Evolutionary conservation across 2,329 filamentous ascomycete genomes (phyloP), one percentile per base, ranked within the genome.

Genomic region (Allantophomopsis cytisporea): DNA sequence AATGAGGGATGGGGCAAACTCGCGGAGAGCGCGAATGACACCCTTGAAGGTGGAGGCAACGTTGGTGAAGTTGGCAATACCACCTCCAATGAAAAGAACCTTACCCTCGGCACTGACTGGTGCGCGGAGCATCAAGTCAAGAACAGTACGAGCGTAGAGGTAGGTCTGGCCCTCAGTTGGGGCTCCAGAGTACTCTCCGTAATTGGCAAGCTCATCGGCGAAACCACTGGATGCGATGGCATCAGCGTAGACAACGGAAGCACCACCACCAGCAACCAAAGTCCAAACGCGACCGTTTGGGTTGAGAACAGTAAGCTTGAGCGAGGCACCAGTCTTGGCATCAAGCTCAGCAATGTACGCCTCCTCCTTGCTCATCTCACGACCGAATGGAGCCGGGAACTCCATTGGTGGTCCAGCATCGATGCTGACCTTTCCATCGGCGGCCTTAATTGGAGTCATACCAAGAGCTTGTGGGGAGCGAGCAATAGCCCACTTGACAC

Each of bases 31-130:
- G 53, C 86, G 83, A 62, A 98, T 98, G 63, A 98, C 89, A 71
- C 91, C 91, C 78, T 98, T 98, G 83, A 98, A 98, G 48, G 91
- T 98, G 54, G 83, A 91, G 45, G 91, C 91, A 40, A 98, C 91
- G 69, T 96, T 98, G 73, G 91, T 98, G 73, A 98, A 98, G 82
- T 98, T 98, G 74, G 91, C 91, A 75, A 98, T 98, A 76, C 91
- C 91, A 70, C 91, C 91, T 64, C 91, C 91, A 52, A 98, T 96
- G 76, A 98, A 98, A 50, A 98, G 81, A 39, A 98, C 86, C 77
- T 96, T 98, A 71, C 91, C 91, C 58, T 95, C 81, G 45, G 84
- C 75, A 63, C 76, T 72, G 59, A 77, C 64, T 43, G 91, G 89
- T 41, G 89, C 82, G 52, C 91, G 85, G 53, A 98, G 83, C 85